Conservation (phyloP, 1,139 yeast genomes). For the Nakaseomyces glabratus region DNA sequence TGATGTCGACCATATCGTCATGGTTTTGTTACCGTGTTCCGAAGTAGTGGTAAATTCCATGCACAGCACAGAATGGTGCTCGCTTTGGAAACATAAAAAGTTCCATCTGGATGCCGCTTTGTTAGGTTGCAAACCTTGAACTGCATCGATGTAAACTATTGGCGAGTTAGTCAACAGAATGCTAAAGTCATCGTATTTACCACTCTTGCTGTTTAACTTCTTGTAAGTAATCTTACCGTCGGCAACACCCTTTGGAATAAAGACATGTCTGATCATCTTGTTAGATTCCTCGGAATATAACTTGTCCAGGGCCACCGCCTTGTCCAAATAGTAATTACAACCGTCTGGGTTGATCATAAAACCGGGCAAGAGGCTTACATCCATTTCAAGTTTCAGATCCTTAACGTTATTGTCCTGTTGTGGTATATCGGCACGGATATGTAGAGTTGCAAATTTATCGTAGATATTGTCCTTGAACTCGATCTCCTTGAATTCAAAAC, state of each 20-base stretch:
- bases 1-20: conserved; percentile 59
- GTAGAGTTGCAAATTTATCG: conserved; percentile 12
- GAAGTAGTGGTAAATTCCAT: conserved; percentile 86
- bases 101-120: conserved; percentile 90
- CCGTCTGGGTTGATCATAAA: conserved; percentile 77
- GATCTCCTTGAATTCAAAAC: conserved; percentile 67
- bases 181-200: conserved; percentile 24
- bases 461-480: conserved; percentile 18
- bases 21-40: conserved; percentile 62
- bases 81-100: conserved; percentile 71
- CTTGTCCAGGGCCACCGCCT: conserved; percentile 60
- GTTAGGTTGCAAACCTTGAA: conserved; percentile 90
- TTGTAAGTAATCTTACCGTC: conserved; percentile 43
- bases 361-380: conserved; percentile 31
- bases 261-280: conserved; percentile 41
- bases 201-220: conserved; percentile 18
- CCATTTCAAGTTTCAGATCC: conserved; percentile 17
- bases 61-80: conserved; percentile 52
- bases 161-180: conserved; percentile 36
- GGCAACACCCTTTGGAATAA: conserved; percentile 73
- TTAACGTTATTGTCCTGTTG: conserved; percentile 45
- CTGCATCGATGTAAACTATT: conserved; percentile 76
- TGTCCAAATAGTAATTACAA: conserved; percentile 31
- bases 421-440: conserved; percentile 25
- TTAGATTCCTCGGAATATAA: conserved; percentile 3